Percentiles rank a stretch among this genome's conserved stretches.
Evolutionary conservation across 495 filamentous ascomycete genomes (phyloP).

Genomic region (Xylona heveae): DNA sequence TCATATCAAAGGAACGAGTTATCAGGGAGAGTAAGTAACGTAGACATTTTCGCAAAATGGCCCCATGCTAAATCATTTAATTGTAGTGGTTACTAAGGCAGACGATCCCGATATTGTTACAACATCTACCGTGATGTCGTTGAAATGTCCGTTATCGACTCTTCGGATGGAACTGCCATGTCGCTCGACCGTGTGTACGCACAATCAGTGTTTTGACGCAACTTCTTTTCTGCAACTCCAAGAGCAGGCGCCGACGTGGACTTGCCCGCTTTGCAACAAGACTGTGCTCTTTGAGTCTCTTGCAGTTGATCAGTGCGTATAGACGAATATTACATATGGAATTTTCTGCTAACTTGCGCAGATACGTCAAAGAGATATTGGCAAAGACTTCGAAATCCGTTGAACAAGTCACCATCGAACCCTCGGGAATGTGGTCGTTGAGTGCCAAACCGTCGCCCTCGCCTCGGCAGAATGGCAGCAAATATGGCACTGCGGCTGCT

Average conservation of each 20-base stretch:
- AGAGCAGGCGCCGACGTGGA: constrained; percentile 90
- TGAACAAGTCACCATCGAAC: constrained; percentile 80
- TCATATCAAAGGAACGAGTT: constrained; percentile 63
- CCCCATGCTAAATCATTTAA: constrained; percentile 9
- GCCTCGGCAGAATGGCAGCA: too few species aligned
- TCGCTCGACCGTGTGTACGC: constrained; percentile 57
- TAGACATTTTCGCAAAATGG: neutral
- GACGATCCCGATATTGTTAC: constrained; percentile 75
- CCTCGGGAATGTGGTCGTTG: constrained; percentile 58
- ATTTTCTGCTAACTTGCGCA: constrained; percentile 13
- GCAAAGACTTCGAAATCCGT: constrained; percentile 39
- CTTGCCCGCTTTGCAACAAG: constrained; percentile 82
- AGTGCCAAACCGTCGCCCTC: constrained; percentile 17
- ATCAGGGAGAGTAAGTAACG: constrained; percentile 55
- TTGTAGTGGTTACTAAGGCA: constrained; percentile 53
- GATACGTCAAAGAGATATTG: constrained; percentile 80
- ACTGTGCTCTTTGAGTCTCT: constrained; percentile 57
- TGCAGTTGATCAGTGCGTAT: constrained; percentile 64
- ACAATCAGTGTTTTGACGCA: constrained; percentile 94
- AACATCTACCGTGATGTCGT: constrained; percentile 66
- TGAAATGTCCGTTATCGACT: constrained; percentile 82
- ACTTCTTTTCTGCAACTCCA: constrained; percentile 80
- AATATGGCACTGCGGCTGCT: constrained; percentile 10
- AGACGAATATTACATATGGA: too few species aligned
- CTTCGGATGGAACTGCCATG: constrained; percentile 61